These are phyloP conservation scores for Ensete ventricosum DNA, from an alignment of 176 grass and related monocot species.

Conservation along the genomic window DNA sequence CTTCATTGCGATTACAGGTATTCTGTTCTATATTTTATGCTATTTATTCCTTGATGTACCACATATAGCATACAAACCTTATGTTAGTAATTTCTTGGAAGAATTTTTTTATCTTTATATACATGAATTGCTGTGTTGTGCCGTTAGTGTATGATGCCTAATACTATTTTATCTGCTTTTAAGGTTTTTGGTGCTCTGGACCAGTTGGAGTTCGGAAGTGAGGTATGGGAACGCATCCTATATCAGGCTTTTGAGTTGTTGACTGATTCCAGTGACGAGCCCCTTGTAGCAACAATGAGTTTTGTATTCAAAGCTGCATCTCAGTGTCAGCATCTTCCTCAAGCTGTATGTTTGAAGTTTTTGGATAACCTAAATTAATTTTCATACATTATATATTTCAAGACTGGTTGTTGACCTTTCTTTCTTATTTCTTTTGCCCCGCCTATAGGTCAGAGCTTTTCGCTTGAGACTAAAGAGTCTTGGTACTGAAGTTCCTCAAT, in stretches of 20 bases:
- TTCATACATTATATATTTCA: conserved; percentile 5
- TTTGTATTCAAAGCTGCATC: conserved; percentile 69
- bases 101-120: not conserved
- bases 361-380: conserved; percentile 4
- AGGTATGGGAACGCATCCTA: conserved; percentile 53
- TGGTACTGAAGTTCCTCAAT: conserved; percentile 60
- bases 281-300: conserved; percentile 54
- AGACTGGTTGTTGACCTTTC: not conserved
- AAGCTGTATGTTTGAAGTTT: conserved; percentile 52
- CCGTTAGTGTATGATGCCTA: not conserved
- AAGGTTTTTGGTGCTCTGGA: conserved; percentile 74
- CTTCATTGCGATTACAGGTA: conserved; percentile 63
- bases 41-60: conserved; percentile 2
- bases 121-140: not conserved
- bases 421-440: conserved; percentile 12
- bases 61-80: conserved; percentile 8
- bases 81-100: conserved; percentile 6
- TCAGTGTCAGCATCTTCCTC: conserved; percentile 60
- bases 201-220: conserved; percentile 60
- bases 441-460: conserved; percentile 45
- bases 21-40: conserved; percentile 17
- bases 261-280: conserved; percentile 54
- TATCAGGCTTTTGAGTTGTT: conserved; percentile 56
- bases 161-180: not conserved
- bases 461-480: conserved; percentile 64